Percentiles rank a stretch among this genome's conserved stretches.
Evolutionary conservation across 208 protist genomes (phyloP).

Genomic region (Leptomonas pyrrhocoris): DNA sequence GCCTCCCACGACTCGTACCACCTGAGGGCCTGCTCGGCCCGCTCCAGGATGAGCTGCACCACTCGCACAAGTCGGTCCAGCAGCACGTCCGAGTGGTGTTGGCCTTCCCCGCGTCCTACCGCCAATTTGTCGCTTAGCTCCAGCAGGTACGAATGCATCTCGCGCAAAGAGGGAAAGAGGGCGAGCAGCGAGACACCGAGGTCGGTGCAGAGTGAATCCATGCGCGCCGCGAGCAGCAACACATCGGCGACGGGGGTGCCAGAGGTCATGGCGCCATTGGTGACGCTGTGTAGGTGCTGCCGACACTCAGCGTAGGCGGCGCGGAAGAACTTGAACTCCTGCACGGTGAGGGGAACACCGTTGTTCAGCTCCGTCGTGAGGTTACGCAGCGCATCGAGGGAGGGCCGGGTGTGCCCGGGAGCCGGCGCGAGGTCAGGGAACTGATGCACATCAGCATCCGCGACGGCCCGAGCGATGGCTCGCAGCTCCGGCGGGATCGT

Average conservation of each 20-base stretch:
- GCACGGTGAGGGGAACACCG: conserved; percentile 44
- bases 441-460: conserved; percentile 52
- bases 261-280: conserved; percentile 39
- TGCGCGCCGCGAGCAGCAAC: conserved; percentile 62
- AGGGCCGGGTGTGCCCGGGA: conserved; percentile 32
- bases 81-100: conserved; percentile 28
- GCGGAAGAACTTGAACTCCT: conserved; percentile 70
- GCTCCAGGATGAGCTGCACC: conserved; percentile 36
- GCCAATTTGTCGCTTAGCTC: conserved; percentile 35
- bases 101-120: conserved; percentile 13
- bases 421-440: conserved; percentile 60
- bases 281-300: conserved; percentile 72
- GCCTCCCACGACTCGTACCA: conserved; percentile 35
- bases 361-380: conserved; percentile 68
- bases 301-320: conserved; percentile 59
- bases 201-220: conserved; percentile 70
- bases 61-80: conserved; percentile 39
- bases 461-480: conserved; percentile 64
- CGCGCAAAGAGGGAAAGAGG: conserved; percentile 61
- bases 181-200: conserved; percentile 44
- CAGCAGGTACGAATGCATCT: conserved; percentile 68
- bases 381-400: conserved; percentile 41
- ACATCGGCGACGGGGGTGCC: conserved; percentile 46
- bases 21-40: conserved; percentile 31
- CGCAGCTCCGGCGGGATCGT: conserved; percentile 72